Evolutionary conservation across 176 grass and related monocot species (phyloP).

Genomic region (Puya raimondii): DNA sequence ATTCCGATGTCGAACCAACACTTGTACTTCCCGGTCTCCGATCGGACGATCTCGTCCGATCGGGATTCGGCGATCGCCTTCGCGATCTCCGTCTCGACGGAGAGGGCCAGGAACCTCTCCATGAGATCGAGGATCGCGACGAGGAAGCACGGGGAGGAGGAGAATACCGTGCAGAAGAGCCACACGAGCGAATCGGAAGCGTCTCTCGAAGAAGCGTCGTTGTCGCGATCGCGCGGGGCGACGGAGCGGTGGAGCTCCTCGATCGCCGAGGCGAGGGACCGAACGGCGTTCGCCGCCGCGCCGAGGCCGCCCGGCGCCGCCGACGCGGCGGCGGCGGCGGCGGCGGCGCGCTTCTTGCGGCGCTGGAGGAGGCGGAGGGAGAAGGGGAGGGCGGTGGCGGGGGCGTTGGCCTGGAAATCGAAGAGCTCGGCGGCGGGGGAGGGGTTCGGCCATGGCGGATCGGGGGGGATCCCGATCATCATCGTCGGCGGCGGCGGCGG

Average conservation of each 20-base stretch:
- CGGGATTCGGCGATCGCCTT: slow-evolving; percentile 14
- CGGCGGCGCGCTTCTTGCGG: neutral
- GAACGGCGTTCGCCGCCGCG: slow-evolving; percentile 21
- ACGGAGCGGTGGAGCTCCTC: slow-evolving; percentile 18
- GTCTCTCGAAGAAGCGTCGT: neutral
- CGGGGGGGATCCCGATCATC: neutral
- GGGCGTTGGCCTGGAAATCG: neutral
- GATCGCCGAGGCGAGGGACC: slow-evolving; percentile 22
- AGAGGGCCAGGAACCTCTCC: slow-evolving; percentile 13
- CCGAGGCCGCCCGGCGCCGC: slow-evolving; percentile 11
- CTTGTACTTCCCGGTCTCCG: slow-evolving; percentile 26
- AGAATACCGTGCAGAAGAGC: slow-evolving; percentile 35
- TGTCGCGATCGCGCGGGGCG: neutral
- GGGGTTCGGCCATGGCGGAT: slow-evolving; percentile 7
- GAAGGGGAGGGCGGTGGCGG: slow-evolving; percentile 8
- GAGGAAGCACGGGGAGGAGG: slow-evolving; percentile 22
- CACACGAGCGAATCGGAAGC: slow-evolving; percentile 24
- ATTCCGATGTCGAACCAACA: slow-evolving; percentile 63
- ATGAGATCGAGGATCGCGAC: slow-evolving; percentile 20
- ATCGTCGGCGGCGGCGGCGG: neutral
- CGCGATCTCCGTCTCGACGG: slow-evolving; percentile 10
- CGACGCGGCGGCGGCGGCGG: neutral
- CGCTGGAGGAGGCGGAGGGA: slow-evolving; percentile 19
- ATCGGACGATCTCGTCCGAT: slow-evolving; percentile 16
- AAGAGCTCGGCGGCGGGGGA: slow-evolving; percentile 8